Evolutionary conservation across 176 grass and related monocot genomes (phyloP).

Genomic region (Musa beccarii): DNA sequence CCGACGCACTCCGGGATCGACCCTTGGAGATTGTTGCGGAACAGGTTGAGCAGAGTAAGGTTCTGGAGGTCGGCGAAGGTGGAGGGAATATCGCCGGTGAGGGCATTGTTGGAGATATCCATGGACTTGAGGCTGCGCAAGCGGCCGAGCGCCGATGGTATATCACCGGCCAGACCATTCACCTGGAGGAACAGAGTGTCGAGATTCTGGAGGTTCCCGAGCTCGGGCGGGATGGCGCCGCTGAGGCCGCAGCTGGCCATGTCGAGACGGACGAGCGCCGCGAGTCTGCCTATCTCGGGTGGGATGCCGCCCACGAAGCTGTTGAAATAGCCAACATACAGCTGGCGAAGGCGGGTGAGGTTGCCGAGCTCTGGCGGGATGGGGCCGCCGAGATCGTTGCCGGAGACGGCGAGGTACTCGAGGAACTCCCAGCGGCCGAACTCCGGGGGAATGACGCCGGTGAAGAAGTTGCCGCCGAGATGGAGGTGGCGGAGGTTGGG

Average conservation of each 20-base stretch:
- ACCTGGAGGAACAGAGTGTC: slow-evolving; percentile 42
- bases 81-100: slow-evolving; percentile 63
- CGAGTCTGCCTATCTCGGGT: slow-evolving; percentile 51
- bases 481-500: slow-evolving; percentile 43
- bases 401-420: slow-evolving; percentile 53
- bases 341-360: slow-evolving; percentile 42
- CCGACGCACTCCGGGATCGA: slow-evolving; percentile 22
- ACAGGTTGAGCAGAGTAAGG: slow-evolving; percentile 35
- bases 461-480: slow-evolving; percentile 60
- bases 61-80: slow-evolving; percentile 68
- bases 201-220: slow-evolving; percentile 51
- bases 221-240: slow-evolving; percentile 46
- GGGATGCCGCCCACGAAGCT: slow-evolving; percentile 42
- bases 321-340: slow-evolving; percentile 70
- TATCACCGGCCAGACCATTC: slow-evolving; percentile 47
- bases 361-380: slow-evolving; percentile 56
- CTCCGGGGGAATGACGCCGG: slow-evolving; percentile 43
- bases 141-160: slow-evolving; percentile 43
- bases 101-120: slow-evolving; percentile 50
- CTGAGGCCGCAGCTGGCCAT: slow-evolving; percentile 47
- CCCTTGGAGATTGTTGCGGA: slow-evolving; percentile 17
- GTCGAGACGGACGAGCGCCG: slow-evolving; percentile 38
- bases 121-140: slow-evolving; percentile 39
- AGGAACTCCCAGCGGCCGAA: slow-evolving; percentile 38
- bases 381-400: slow-evolving; percentile 51